Evolutionary conservation across 2,329 filamentous ascomycete genomes (phyloP), one percentile per base, ranked within the genome.

Genomic region (Colletotrichum tanaceti): DNA sequence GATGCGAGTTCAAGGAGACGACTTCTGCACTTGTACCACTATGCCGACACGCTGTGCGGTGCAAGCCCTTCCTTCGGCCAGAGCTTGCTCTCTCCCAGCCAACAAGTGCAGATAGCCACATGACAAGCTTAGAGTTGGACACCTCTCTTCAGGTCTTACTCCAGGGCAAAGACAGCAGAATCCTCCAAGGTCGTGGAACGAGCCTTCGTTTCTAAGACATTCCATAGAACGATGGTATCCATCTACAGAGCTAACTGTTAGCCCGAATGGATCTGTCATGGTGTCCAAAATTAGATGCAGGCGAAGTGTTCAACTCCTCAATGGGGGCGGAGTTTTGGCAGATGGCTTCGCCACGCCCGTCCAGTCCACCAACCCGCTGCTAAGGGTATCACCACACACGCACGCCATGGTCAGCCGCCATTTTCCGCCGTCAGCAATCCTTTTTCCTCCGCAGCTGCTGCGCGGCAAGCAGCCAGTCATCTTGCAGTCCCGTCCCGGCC

Each of bases 381-480:
- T 18, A 43, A 4, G 13, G 43, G n/a, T n/a, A n/a, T n/a, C 5
- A 5, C 28, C 7, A n/a, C 28, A 58, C n/a, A 38, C 28, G 7
- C n/a, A 28, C 47, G 46, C 46, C 18, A 11, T 28, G 20, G 41
- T 49, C 60, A 68, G 41, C 58, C 54, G 41, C 46, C 14, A 58
- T 9, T 38, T 28, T 35, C 43, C 35, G 22, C 60, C n/a, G n/a
- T 41, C 22, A 32, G 46, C 47, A 49, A n/a, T 35, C 38, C 58
- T 7, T 43, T 64, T 53, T n/a, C n/a, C n/a, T 24, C 28, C 28
- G 28, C 28, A 28, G 3, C 46, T 18, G 28, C 22, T 65, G 46
- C 65, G 61, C 65, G 61, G 61, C 54, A 65, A 65, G 1, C 10
- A 22, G 10, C 61, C 61, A 68, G n/a, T 65, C 65, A 59, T 9